phyloP scores from a whole-genome alignment of 352 stramenopile species.

The Phytophthora uliginosa region DNA sequence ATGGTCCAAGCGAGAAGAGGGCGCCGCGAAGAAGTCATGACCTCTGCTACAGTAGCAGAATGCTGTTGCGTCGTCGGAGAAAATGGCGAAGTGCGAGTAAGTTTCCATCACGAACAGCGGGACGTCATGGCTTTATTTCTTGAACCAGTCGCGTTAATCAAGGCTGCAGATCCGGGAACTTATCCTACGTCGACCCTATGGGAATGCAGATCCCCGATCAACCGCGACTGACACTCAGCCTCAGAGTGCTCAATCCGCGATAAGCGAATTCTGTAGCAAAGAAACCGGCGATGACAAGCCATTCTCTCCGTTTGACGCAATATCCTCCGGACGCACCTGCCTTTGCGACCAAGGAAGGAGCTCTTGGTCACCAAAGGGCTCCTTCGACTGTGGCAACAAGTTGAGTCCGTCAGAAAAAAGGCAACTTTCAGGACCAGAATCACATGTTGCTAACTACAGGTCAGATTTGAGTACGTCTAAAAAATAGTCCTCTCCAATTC shows the following conservation, averaged over 20 bases:
- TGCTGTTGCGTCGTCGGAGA: background rate
- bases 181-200: slow-evolving; percentile 16
- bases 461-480: background rate
- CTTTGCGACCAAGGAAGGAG: background rate
- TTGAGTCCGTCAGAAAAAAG: background rate
- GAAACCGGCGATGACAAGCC: background rate
- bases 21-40: background rate
- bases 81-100: slow-evolving; percentile 16
- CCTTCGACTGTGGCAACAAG: no score
- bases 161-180: slow-evolving; percentile 16
- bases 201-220: no score
- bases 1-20: background rate
- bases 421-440: slow-evolving; percentile 3
- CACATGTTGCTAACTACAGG: background rate
- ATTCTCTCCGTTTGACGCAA: background rate
- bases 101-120: slow-evolving; percentile 4
- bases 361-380: background rate
- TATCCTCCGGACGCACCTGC: background rate
- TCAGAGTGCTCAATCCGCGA: background rate
- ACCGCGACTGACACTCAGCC: slow-evolving; percentile 7
- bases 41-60: background rate
- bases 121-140: background rate
- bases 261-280: background rate
- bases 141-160: slow-evolving; percentile 23
- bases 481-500: background rate